Percentiles rank a stretch among this genome's conserved stretches.
phyloP scores from a whole-genome alignment of 1,284 basidiomycete genomes.

The Marasmius tenuissimus region DNA sequence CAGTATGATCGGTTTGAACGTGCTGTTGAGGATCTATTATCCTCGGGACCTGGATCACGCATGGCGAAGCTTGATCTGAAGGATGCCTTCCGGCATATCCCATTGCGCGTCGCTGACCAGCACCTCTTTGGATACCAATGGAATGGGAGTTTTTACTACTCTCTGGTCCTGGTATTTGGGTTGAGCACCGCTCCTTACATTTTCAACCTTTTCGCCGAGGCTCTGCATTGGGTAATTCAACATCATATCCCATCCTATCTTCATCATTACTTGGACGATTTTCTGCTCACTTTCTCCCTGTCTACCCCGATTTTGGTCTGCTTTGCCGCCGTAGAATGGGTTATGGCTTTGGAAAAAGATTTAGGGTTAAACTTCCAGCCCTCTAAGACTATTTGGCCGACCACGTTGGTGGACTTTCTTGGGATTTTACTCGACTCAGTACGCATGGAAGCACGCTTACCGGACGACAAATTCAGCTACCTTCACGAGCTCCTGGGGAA shows the following conservation, averaged over 20 bases:
- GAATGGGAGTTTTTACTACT: constrained; percentile 27
- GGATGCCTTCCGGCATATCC: constrained; percentile 37
- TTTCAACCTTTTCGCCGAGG: constrained; percentile 38
- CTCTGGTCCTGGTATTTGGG: constrained; percentile 19
- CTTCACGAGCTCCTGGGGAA: constrained; percentile 19
- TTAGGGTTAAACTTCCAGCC: constrained; percentile 28
- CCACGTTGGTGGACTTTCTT: constrained; percentile 27
- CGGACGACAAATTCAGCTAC: constrained; percentile 23
- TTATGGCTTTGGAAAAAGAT: constrained; percentile 17
- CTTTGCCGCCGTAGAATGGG: constrained; percentile 24
- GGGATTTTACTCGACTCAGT: constrained; percentile 30
- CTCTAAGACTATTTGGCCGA: constrained; percentile 24
- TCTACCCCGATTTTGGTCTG: neutral
- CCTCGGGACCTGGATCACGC: neutral
- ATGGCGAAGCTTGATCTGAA: constrained; percentile 35
- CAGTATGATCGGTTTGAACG: neutral
- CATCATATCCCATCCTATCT: constrained; percentile 22
- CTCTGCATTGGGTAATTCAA: constrained; percentile 32
- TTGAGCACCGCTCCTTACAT: constrained; percentile 34
- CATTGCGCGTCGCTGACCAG: constrained; percentile 29
- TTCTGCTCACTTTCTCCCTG: constrained; percentile 17
- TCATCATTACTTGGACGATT: constrained; percentile 22
- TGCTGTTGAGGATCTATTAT: neutral
- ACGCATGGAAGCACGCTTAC: constrained; percentile 31
- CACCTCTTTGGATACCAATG: constrained; percentile 34